Conservation (phyloP, 2,329 filamentous ascomycete genomes). For the Periconia sp. region DNA sequence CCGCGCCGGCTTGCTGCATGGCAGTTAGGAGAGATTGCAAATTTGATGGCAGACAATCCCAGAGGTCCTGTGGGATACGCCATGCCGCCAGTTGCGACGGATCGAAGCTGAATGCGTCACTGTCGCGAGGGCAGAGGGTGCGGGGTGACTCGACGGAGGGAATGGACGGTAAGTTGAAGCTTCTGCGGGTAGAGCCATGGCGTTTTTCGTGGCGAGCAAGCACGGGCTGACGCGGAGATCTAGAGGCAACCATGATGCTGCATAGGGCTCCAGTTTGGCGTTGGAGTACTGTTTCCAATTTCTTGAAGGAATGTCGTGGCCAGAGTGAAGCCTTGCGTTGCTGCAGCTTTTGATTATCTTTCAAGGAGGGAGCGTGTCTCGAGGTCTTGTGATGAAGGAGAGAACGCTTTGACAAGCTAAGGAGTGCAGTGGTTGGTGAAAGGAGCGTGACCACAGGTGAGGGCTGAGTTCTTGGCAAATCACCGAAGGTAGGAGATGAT, state of each 20-base stretch:
- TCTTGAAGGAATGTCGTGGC: no score
- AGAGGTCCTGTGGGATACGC: conserved; percentile 46
- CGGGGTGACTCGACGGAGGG: conserved; percentile 35
- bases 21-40: conserved; percentile 42
- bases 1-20: conserved; percentile 53
- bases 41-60: conserved; percentile 42
- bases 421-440: conserved; percentile 14
- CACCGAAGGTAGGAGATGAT: conserved; percentile 28
- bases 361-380: not conserved
- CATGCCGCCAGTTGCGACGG: conserved; percentile 46
- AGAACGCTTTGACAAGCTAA: not conserved
- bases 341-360: no score
- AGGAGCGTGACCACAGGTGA: conserved; percentile 29
- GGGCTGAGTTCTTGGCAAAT: conserved; percentile 29
- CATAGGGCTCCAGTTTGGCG: conserved; percentile 1
- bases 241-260: conserved; percentile 26
- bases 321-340: no score
- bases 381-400: no score
- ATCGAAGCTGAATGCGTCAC: conserved; percentile 46
- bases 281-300: not conserved
- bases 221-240: conserved; percentile 20
- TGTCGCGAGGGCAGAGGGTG: conserved; percentile 40
- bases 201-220: conserved; percentile 22
- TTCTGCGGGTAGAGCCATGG: conserved; percentile 34
- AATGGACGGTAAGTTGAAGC: conserved; percentile 26